Percentiles rank a stretch among this genome's conserved stretches.
phyloP scores from a whole-genome alignment of 1,139 yeast species.

The Sugiyamaella sp. region DNA sequence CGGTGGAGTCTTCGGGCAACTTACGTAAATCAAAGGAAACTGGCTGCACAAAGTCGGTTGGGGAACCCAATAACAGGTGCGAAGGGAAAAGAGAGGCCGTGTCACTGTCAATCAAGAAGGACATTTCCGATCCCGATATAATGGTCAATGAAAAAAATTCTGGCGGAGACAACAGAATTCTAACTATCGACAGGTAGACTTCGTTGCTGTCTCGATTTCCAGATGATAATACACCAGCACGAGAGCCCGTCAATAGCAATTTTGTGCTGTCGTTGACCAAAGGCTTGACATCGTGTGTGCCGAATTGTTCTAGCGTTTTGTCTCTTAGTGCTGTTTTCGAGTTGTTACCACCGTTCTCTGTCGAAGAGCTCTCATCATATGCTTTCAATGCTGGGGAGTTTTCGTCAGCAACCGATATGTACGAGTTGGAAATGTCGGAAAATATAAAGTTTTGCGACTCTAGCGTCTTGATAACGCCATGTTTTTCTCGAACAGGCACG shows the following conservation, averaged over 20 bases:
- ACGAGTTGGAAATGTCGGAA: constrained; percentile 45
- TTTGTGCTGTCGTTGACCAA: constrained; percentile 47
- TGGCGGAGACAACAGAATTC: constrained; percentile 45
- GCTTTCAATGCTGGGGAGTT: constrained; percentile 2
- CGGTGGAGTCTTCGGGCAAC: constrained; percentile 63
- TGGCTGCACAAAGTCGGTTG: constrained; percentile 60
- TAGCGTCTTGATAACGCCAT: constrained; percentile 51
- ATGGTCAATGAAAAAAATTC: constrained; percentile 61
- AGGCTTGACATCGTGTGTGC: constrained; percentile 47
- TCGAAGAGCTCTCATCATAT: not conserved
- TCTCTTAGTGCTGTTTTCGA: constrained; percentile 19
- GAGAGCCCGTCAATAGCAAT: constrained; percentile 51
- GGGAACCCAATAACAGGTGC: constrained; percentile 56
- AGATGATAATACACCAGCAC: constrained; percentile 11
- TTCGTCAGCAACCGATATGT: constrained; percentile 25
- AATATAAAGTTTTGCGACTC: constrained; percentile 50
- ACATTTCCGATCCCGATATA: constrained; percentile 54
- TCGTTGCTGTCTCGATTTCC: constrained; percentile 27
- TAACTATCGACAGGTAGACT: constrained; percentile 34
- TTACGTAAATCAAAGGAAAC: constrained; percentile 57
- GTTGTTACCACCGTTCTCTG: not conserved
- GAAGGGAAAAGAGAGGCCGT: constrained; percentile 40
- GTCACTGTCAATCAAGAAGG: constrained; percentile 52
- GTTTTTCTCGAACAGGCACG: constrained; percentile 53
- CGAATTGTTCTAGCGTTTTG: constrained; percentile 50